Percentiles rank a stretch among this genome's conserved stretches.
Conservation (phyloP, 257 asterid species). For the Fraxinus anomala region DNA sequence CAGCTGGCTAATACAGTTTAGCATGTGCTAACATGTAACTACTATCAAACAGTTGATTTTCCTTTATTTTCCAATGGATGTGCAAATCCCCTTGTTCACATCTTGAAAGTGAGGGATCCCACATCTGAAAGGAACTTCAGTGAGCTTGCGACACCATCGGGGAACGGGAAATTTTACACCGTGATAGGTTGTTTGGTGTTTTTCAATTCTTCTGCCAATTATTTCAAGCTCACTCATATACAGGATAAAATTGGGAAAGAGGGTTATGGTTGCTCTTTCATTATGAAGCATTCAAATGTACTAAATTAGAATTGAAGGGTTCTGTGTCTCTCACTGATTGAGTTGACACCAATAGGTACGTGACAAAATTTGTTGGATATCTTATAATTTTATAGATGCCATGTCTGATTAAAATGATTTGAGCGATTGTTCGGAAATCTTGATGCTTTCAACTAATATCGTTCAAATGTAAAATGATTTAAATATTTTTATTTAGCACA, state of each 20-base stretch:
- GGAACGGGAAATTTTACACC: background rate
- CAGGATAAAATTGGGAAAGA: background rate
- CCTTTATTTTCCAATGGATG: background rate
- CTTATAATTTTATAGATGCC: background rate
- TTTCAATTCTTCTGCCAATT: background rate
- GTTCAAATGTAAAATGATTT: no score
- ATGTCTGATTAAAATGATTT: no score
- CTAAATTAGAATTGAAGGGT: background rate
- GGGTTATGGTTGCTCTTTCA: background rate
- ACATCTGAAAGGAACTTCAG: background rate
- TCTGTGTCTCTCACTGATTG: background rate
- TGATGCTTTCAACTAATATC: background rate
- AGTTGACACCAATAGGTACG: background rate
- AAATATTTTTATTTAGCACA: no score
- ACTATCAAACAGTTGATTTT: background rate
- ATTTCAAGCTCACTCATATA: background rate
- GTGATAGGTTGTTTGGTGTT: background rate
- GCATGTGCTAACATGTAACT: constrained; percentile 15
- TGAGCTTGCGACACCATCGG: background rate
- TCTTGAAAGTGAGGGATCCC: background rate
- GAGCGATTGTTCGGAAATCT: background rate
- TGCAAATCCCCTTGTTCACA: background rate
- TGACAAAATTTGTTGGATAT: background rate
- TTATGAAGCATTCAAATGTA: constrained; percentile 1
- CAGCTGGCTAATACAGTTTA: constrained; percentile 11